phyloP scores from a whole-genome alignment of 2,329 filamentous ascomycete species.

The Shiraia bambusicola region DNA sequence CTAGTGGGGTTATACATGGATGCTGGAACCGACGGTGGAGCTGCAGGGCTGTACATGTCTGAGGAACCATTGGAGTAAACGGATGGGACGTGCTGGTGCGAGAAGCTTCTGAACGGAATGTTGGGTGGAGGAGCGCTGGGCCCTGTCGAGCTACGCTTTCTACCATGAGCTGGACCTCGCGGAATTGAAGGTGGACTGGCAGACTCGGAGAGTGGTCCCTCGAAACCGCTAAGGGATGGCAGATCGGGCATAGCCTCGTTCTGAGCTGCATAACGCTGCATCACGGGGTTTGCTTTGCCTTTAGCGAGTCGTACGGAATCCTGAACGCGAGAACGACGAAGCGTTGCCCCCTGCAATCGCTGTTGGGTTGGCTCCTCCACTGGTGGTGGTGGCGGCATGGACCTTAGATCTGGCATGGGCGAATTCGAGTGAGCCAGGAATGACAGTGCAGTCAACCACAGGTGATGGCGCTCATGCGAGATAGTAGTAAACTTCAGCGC shows the following conservation, averaged over 20 bases:
- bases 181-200: slow-evolving; percentile 73
- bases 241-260: slow-evolving; percentile 36
- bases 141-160: slow-evolving; percentile 88
- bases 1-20: slow-evolving; percentile 45
- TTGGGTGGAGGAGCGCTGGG: slow-evolving; percentile 69
- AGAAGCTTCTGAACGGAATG: slow-evolving; percentile 75
- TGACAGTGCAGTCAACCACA: slow-evolving; percentile 92
- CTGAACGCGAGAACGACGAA: slow-evolving; percentile 65
- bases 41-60: slow-evolving; percentile 38
- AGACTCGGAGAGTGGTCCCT: slow-evolving; percentile 57
- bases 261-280: slow-evolving; percentile 37
- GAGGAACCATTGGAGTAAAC: slow-evolving; percentile 44
- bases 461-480: slow-evolving; percentile 81
- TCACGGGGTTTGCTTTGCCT: slow-evolving; percentile 53
- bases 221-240: slow-evolving; percentile 29
- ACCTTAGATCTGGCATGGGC: slow-evolving; percentile 71
- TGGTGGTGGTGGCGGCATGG: slow-evolving; percentile 45
- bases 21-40: slow-evolving; percentile 40
- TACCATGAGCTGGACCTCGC: slow-evolving; percentile 69
- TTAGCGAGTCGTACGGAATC: slow-evolving; percentile 92
- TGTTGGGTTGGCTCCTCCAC: slow-evolving; percentile 40
- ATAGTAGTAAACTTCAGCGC: slow-evolving; percentile 92
- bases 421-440: slow-evolving; percentile 91
- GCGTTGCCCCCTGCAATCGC: slow-evolving; percentile 34
- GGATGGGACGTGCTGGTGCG: slow-evolving; percentile 49